Conservation (phyloP, 2,329 filamentous ascomycete genomes). For the Didymella keratinophila region DNA sequence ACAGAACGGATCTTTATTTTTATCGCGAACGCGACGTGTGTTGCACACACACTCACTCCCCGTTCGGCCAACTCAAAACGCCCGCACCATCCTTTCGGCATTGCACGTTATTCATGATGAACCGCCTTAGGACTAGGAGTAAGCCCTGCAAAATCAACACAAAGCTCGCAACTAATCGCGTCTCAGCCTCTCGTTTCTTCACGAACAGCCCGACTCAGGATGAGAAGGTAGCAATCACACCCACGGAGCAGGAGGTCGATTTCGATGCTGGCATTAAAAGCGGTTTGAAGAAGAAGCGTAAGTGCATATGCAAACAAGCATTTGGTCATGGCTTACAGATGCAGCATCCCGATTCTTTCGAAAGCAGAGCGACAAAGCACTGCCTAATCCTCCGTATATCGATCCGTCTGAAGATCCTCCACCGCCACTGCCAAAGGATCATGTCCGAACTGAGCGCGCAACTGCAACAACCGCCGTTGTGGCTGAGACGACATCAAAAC, state of each 20-base stretch:
- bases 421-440: background rate
- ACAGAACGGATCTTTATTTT: background rate
- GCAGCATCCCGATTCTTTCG: slow-evolving; percentile 22
- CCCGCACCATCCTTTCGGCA: background rate
- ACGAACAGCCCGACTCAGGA: slow-evolving; percentile 27
- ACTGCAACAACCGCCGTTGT: background rate
- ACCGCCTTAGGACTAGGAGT: slow-evolving; percentile 32
- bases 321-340: background rate
- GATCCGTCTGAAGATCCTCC: background rate
- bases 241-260: background rate
- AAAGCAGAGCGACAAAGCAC: background rate
- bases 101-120: slow-evolving; percentile 20
- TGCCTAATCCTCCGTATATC: background rate
- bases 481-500: background rate
- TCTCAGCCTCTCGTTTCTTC: slow-evolving; percentile 35
- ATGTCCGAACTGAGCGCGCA: background rate
- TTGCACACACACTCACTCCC: background rate
- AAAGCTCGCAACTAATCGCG: background rate
- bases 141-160: slow-evolving; percentile 1
- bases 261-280: slow-evolving; percentile 30
- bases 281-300: slow-evolving; percentile 28
- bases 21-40: background rate
- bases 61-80: background rate
- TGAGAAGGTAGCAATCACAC: slow-evolving; percentile 23
- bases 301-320: background rate